These are phyloP conservation scores for Pseudogymnoascus pannorum DNA, from an alignment of 2,329 filamentous ascomycete genomes.

Conservation along the genomic window DNA sequence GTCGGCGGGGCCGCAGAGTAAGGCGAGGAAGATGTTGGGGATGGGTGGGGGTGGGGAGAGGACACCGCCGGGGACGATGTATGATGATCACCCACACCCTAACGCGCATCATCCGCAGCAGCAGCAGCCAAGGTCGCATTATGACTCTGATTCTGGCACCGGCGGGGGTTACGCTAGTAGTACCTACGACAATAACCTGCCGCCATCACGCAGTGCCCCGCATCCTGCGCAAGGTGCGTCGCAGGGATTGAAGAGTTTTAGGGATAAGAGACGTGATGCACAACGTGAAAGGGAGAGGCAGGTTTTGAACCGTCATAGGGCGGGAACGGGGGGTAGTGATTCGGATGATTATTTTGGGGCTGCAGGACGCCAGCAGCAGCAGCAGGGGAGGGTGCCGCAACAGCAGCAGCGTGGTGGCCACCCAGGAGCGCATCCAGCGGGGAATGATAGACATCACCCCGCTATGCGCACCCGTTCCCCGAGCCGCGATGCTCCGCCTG, in stretches of 20 bases:
- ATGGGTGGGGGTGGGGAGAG: slow-evolving; percentile 39
- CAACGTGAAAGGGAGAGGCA: slow-evolving; percentile 27
- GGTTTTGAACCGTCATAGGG: slow-evolving; percentile 21
- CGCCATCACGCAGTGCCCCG: too few species aligned
- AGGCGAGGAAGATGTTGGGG: slow-evolving; percentile 55
- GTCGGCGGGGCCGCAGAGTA: slow-evolving; percentile 40
- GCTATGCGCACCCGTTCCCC: neutral
- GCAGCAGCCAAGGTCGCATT: neutral
- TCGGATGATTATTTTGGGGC: neutral
- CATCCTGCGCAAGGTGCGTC: too few species aligned
- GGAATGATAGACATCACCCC: neutral
- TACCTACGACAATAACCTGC: slow-evolving; percentile 21
- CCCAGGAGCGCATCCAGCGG: neutral
- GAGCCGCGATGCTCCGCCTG: neutral
- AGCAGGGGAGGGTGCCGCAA: neutral
- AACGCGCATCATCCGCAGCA: neutral
- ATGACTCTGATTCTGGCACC: neutral
- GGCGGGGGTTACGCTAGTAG: slow-evolving; percentile 19
- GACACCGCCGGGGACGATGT: slow-evolving; percentile 31
- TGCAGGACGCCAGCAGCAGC: neutral
- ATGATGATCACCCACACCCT: slow-evolving; percentile 19
- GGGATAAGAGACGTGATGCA: slow-evolving; percentile 26
- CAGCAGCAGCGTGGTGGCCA: neutral
- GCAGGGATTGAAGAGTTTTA: slow-evolving; percentile 24
- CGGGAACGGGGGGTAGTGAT: slow-evolving; percentile 1